Percentiles rank a stretch among this genome's conserved stretches.
Evolutionary conservation across 257 asterid species (phyloP).

Genomic region (Nicotiana benthamiana): DNA sequence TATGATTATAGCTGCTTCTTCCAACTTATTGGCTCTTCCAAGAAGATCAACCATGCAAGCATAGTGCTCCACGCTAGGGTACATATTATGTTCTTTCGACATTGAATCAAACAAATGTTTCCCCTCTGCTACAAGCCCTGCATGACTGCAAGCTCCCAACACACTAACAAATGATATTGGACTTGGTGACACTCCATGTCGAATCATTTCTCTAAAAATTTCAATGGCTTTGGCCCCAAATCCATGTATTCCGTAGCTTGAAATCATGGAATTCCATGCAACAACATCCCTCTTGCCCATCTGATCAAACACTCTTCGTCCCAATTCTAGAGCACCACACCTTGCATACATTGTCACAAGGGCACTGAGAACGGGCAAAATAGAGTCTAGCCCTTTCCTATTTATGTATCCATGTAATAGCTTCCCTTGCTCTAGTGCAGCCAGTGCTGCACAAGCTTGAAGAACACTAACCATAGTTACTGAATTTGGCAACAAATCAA

Average conservation of each 20-base stretch:
- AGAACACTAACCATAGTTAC: constrained; percentile 92
- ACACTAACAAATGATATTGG: constrained; percentile 68
- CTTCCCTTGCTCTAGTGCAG: constrained; percentile 88
- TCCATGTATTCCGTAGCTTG: constrained; percentile 72
- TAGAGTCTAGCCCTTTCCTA: constrained; percentile 69
- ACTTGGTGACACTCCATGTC: constrained; percentile 52
- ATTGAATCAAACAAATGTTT: constrained; percentile 52
- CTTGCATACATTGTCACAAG: constrained; percentile 74
- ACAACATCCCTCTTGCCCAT: constrained; percentile 62
- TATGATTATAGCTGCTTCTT: constrained; percentile 65
- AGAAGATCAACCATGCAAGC: constrained; percentile 92
- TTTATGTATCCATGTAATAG: constrained; percentile 66
- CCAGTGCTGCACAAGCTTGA: constrained; percentile 74
- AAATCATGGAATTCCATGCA: constrained; percentile 85
- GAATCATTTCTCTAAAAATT: constrained; percentile 54
- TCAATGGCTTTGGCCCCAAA: constrained; percentile 55
- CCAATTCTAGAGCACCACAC: constrained; percentile 62
- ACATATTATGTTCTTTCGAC: constrained; percentile 37
- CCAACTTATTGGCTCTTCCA: constrained; percentile 75
- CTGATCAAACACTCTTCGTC: constrained; percentile 44
- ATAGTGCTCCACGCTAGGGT: constrained; percentile 70
- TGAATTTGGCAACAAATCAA: constrained; percentile 62
- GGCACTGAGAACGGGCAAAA: constrained; percentile 73
- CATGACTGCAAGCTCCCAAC: constrained; percentile 90
- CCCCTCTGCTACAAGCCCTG: constrained; percentile 79